A percentile compares a stretch with the other conserved stretches of the same genome.
Conservation (phyloP, 1,284 basidiomycete genomes). For the Ganoderma meredithae region DNA sequence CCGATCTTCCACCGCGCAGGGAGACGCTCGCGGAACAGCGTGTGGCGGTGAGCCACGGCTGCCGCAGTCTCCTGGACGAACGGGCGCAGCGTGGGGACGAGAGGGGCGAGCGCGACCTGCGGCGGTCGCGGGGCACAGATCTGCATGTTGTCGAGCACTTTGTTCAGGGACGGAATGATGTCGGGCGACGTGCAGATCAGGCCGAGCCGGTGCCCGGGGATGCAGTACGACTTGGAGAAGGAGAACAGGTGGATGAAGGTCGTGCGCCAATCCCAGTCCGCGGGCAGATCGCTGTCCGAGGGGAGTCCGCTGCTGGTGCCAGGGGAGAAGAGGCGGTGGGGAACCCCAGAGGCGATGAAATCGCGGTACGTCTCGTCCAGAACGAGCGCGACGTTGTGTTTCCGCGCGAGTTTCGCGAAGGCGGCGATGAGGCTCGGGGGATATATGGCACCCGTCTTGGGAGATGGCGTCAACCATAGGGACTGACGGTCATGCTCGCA, state of each 20-base stretch:
- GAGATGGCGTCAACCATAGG: not conserved
- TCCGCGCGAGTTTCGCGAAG: constrained; percentile 70
- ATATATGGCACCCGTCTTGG: constrained; percentile 86
- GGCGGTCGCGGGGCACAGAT: constrained; percentile 81
- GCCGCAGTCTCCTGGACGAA: constrained; percentile 61
- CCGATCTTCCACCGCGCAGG: constrained; percentile 66
- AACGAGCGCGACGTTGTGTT: constrained; percentile 73
- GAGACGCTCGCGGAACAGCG: constrained; percentile 61
- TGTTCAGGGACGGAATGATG: constrained; percentile 63
- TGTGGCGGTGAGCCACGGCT: constrained; percentile 63
- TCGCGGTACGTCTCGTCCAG: constrained; percentile 93
- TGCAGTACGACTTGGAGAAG: constrained; percentile 84
- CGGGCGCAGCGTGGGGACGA: constrained; percentile 60
- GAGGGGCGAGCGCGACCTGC: constrained; percentile 70
- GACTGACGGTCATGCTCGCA: constrained; percentile 30
- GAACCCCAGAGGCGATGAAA: constrained; percentile 65
- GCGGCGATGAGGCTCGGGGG: constrained; percentile 63
- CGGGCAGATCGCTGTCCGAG: constrained; percentile 10
- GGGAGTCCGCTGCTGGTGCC: not conserved
- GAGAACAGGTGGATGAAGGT: constrained; percentile 81
- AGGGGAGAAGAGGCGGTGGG: constrained; percentile 61
- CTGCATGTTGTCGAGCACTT: constrained; percentile 73
- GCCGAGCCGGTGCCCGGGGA: constrained; percentile 88
- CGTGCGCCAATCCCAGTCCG: constrained; percentile 61
- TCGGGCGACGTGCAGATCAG: constrained; percentile 71